Evolutionary conservation across 805 yeast genomes (phyloP).

Genomic region (Candida schatavii): DNA sequence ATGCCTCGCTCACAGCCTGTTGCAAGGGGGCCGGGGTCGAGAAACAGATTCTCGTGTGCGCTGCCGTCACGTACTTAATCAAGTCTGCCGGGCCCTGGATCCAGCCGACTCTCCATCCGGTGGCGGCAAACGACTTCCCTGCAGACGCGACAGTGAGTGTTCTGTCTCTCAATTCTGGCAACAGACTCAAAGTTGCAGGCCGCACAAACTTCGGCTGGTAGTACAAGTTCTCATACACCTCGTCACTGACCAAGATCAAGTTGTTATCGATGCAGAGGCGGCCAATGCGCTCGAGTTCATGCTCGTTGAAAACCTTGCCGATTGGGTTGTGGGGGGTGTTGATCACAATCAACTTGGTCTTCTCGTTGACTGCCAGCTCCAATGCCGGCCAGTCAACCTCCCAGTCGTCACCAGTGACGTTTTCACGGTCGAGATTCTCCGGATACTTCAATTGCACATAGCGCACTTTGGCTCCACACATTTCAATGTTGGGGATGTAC

Average conservation of each 20-base stretch:
- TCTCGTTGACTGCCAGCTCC: constrained; percentile 63
- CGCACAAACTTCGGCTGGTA: constrained; percentile 70
- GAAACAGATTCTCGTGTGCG: constrained; percentile 94
- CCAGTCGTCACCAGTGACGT: constrained; percentile 86
- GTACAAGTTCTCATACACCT: constrained; percentile 90
- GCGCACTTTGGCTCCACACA: constrained; percentile 89
- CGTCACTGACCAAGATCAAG: constrained; percentile 82
- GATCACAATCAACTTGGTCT: constrained; percentile 81
- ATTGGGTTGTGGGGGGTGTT: constrained; percentile 97
- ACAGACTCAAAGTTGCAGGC: constrained; percentile 65
- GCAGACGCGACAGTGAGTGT: constrained; percentile 95
- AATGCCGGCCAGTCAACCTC: constrained; percentile 74
- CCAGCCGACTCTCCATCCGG: constrained; percentile 99
- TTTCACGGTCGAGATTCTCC: constrained; percentile 55
- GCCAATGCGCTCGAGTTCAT: constrained; percentile 63
- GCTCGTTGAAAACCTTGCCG: constrained; percentile 81
- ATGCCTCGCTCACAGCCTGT: constrained; percentile 83
- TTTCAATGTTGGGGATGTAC: constrained; percentile 88
- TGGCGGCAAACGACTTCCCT: constrained; percentile 97
- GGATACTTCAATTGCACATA: constrained; percentile 90
- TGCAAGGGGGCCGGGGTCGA: constrained; percentile 89
- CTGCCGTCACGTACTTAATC: constrained; percentile 76
- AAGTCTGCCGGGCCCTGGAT: constrained; percentile 82
- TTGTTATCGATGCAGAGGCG: constrained; percentile 82
- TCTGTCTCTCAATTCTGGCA: constrained; percentile 72